Base-by-base conservation (phyloP, 208 protist genomes). In the Leishmania martiniquensis region DNA sequence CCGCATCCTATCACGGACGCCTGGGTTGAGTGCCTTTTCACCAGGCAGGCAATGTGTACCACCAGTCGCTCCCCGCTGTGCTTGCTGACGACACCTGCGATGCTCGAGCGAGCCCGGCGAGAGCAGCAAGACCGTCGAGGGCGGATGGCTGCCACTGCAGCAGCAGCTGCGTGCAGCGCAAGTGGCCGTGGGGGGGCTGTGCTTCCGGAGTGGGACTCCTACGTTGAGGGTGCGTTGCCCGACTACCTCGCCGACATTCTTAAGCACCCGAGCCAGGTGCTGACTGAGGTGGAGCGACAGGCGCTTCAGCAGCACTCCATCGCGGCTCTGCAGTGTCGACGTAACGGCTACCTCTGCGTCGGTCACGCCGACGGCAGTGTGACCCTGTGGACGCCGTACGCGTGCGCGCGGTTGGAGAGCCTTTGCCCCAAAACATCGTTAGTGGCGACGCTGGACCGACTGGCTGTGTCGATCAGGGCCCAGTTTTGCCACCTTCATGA, bases 11-110 rank as follows among this genome's bases (percentile, higher is more conserved):
- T 94, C 73, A 87, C 84, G 10, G 65, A 73, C 1, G 54, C 83
- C 29, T 96, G 89, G 89, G 85, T 96, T 10, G 91, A 96, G 75
- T 83, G 87, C 34, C 80, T 96, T 17, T 96, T 96, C 70, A 84
- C 83, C 0, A 85, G 91, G 20, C 89, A 96, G 74, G 82, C 83
- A 32, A 47, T 89, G 29, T 84, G 88, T 69, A 89, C 87, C 54
- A 87, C 83, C 44, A 82, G 76, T 42, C 89, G 91, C 72, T 89
- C 89, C 2, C 89, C 91, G 7, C 49, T 96, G 20, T 67, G 84
- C 37, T 77, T 96, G 42, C 82, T 96, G 39, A 89, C 91, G 9
- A 76, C 83, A n/a, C 76, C 81, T 5, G 91, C 80, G 12, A 88
- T 82, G 81, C 59, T 96, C 7, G 89, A 94, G 82, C 89, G 89